These are phyloP conservation scores for Aegilops longissima DNA, from an alignment of 176 grass and related monocot species.

Conservation along the genomic window DNA sequence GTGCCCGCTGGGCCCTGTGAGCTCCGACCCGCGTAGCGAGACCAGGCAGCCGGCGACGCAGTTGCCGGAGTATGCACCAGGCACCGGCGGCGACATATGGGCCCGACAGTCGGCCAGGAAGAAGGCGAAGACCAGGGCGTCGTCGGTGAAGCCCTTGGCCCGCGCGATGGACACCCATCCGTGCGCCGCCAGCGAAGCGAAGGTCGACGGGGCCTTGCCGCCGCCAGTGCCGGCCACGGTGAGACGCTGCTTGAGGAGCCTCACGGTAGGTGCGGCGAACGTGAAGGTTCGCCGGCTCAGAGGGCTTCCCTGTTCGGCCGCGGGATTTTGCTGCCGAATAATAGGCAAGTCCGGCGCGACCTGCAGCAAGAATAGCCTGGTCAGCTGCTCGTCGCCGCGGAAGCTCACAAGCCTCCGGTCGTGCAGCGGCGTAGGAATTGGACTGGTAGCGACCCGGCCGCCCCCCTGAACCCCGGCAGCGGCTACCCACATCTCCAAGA, in stretches of 20 bases:
- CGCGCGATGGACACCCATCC: conserved; percentile 12
- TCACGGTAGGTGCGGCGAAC: not conserved
- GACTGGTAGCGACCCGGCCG: too few species aligned
- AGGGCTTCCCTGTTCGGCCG: not conserved
- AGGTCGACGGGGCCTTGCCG: not conserved
- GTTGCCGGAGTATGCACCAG: conserved; percentile 1
- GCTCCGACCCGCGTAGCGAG: not conserved
- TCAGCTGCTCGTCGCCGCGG: not conserved
- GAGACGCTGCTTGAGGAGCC: not conserved
- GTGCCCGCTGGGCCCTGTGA: not conserved
- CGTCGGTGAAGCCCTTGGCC: not conserved
- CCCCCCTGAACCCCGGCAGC: not conserved
- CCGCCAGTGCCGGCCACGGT: not conserved
- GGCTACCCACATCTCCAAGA: conserved; percentile 14
- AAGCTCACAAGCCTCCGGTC: conserved; percentile 30
- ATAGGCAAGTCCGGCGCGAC: conserved; percentile 18
- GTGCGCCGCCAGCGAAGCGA: not conserved
- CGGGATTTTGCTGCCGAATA: not conserved
- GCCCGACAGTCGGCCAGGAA: not conserved
- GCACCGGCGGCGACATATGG: not conserved
- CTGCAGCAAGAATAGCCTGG: not conserved
- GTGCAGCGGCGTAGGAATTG: not conserved
- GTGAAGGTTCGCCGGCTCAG: conserved; percentile 13
- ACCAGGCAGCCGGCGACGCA: not conserved
- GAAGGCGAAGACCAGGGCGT: not conserved